These are phyloP conservation scores for Pestalotiopsis sp. DNA, from an alignment of 2,329 filamentous ascomycete genomes.

Conservation along the genomic window DNA sequence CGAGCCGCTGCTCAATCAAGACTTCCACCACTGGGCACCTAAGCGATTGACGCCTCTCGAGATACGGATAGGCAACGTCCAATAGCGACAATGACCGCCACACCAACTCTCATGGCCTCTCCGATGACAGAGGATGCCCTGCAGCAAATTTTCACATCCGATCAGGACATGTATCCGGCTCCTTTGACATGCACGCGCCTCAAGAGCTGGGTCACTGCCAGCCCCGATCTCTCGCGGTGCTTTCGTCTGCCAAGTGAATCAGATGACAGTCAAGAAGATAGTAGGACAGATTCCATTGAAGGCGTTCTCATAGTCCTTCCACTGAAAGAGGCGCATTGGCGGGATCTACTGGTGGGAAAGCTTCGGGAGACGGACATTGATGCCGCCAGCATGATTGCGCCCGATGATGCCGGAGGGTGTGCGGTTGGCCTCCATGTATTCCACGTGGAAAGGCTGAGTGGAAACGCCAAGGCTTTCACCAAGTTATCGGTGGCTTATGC, in stretches of 20 bases:
- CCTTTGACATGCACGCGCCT: constrained; percentile 32
- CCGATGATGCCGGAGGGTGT: constrained; percentile 3
- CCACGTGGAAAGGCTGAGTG: constrained; percentile 34
- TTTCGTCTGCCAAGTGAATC: constrained; percentile 18
- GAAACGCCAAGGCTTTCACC: constrained; percentile 23
- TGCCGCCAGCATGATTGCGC: constrained; percentile 26
- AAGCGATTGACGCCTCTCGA: not conserved
- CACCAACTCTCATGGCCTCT: not conserved
- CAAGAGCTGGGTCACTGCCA: constrained; percentile 28
- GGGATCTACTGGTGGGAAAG: constrained; percentile 28
- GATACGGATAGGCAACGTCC: not conserved
- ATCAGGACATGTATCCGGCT: constrained; percentile 38
- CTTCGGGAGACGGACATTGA: constrained; percentile 33
- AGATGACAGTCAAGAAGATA: not conserved
- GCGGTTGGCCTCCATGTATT: constrained; percentile 37
- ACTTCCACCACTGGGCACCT: not conserved
- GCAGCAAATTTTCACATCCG: constrained; percentile 27
- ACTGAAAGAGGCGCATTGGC: constrained; percentile 27
- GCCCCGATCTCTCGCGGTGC: constrained; percentile 29
- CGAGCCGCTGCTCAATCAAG: not conserved
- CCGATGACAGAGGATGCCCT: constrained; percentile 22
- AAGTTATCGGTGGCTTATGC: constrained; percentile 24
- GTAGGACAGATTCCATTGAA: not conserved
- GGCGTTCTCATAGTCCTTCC: constrained; percentile 36
- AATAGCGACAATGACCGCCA: not conserved